A percentile compares a stretch with the other conserved stretches of the same genome.
These are phyloP conservation scores for Microsporum audouinii DNA, from an alignment of 2,329 filamentous ascomycete species.

Conservation along the genomic window DNA sequence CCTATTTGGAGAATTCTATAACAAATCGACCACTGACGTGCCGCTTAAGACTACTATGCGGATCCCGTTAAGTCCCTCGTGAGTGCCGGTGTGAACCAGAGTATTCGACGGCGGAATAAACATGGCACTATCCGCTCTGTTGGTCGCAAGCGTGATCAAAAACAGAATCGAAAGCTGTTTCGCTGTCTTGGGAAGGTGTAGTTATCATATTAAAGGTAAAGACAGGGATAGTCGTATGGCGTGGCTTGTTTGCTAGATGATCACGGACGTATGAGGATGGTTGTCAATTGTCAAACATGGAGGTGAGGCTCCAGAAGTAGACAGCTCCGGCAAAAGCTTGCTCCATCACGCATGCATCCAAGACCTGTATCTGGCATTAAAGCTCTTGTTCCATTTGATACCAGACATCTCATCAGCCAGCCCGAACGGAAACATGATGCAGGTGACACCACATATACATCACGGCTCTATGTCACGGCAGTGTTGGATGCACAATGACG, in stretches of 20 bases:
- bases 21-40: too few species aligned
- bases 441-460: constrained; percentile 13
- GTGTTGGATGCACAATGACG: constrained; percentile 6
- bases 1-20: too few species aligned
- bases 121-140: constrained; percentile 14
- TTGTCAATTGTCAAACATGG: constrained; percentile 7
- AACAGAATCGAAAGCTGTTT: constrained; percentile 8
- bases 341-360: constrained; percentile 15
- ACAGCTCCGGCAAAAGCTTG: constrained; percentile 11
- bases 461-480: constrained; percentile 11
- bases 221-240: constrained; percentile 14
- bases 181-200: constrained; percentile 6
- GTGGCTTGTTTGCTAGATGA: constrained; percentile 15
- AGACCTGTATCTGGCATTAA: constrained; percentile 5
- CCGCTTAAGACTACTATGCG: constrained; percentile 8
- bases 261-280: constrained; percentile 8
- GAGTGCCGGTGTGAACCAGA: constrained; percentile 12
- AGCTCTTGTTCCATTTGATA: constrained; percentile 5
- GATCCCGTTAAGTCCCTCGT: constrained; percentile 11
- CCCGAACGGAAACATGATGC: constrained; percentile 9
- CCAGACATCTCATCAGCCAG: not conserved
- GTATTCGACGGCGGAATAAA: constrained; percentile 11
- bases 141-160: constrained; percentile 8
- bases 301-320: constrained; percentile 12
- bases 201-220: constrained; percentile 10